Evolutionary conservation across 2,329 filamentous ascomycete species (phyloP), one percentile per base, ranked within the genome.

Genomic region (Cercospora zeae-maydis): DNA sequence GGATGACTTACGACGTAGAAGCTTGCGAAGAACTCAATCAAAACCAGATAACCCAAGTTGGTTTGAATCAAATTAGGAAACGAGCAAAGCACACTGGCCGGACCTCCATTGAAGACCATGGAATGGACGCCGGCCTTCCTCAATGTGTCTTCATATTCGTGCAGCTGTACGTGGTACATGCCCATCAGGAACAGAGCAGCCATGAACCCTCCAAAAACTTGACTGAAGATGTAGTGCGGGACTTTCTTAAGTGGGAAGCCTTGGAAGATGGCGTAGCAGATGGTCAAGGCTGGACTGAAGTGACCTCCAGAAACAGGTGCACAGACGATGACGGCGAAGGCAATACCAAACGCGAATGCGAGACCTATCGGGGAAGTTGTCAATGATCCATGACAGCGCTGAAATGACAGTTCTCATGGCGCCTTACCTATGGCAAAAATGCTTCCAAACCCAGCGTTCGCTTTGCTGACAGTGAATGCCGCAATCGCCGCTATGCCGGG

Each of bases 211-310:
- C 84, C 71, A 49, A 85, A 78, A 31, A 86, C 78, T 68, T 87
- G 84, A 8, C 79, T 78, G 65, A 84, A 77, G 66, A 86, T 84
- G 70, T 86, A 85, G 55, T 80, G 75, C 0, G 82, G 83, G 3
- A 84, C 83, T 66, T 86, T 86, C 52, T 76, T 80, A 79, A 82
- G 83, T 0, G 83, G 84, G 66, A 86, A 86, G 2, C 82, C 84
- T 74, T 85, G 82, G 82, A 82, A 87, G 39, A 73, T 67, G 11
- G 76, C 75, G 62, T 78, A 76, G 66, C 74, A 76, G 61, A 79
- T 72, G 3, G 76, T 77, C 33, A 78, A 75, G 49, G 75, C 74
- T 0, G 69, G 69, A 49, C 70, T 71, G 64, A 75, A 70, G 79
- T 74, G 70, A 5, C 70, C 67, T 53, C 84, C 83, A 5, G 79